Base-by-base conservation (phyloP, 495 filamentous ascomycete species). In the Aspergillus haitiensis region DNA sequence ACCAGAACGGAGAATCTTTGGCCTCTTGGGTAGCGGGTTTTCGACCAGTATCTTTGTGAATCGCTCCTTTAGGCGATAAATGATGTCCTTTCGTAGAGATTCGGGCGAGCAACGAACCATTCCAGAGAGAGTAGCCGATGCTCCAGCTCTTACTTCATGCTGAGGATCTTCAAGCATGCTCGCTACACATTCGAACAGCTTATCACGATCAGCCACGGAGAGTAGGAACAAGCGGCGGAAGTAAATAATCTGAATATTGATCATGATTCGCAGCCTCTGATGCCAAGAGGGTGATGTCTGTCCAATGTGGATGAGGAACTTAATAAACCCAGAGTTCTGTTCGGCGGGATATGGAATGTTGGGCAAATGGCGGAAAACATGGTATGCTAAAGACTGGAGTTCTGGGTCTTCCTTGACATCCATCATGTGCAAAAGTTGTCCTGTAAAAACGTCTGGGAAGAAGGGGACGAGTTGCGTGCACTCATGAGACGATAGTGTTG, bases 171-270 rank as follows among this genome's bases (percentile, higher is more conserved):
- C 84, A 13, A 99, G 83, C 94, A 99, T 99, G 67, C 85, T 89
- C 27, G 91, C 87, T 6, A 99, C 93, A 60, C 91, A 93, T 48
- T 89, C 86, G 69, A 97, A 95, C 12, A 99, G 84, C 49, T 82
- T 82, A 60, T 91, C 81, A 57, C 94, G 89, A 67, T 96, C 85
- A 13, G 78, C 71, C 9, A 79, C 74, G n/a, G 86, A 85, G 63
- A 96, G 89, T n/a, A 97, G 78, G 82, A 99, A 99, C 27, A 99
- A 81, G 33, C 92, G 89, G 44, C 94, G 90, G 85, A 98, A 99
- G 78, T 96, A 99, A 69, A 99, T 88, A 67, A 97, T 93, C 72
- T 99, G 94, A 81, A 99, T 98, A 75, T 97, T 98, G 76, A 99
- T 96, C 64, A 98, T 85, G 31, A 96, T 90, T n/a, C 94, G 86